phyloP scores from a whole-genome alignment of 148 eudicot genomes.

The Nyssa sinensis region DNA sequence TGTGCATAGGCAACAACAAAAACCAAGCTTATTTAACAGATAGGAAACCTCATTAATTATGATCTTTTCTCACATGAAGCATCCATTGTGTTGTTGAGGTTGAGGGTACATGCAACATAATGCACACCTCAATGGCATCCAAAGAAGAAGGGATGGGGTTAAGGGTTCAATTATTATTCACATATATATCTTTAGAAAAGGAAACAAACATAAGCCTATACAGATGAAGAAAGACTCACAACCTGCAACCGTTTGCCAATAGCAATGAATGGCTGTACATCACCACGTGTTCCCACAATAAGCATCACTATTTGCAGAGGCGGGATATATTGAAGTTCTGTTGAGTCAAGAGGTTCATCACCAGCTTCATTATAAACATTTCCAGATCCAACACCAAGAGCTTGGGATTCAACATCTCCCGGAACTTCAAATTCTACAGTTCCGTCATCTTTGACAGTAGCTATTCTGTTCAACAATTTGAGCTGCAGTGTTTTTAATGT shows the following conservation, averaged over 20 bases:
- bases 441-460: slow-evolving; percentile 85
- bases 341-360: slow-evolving; percentile 46
- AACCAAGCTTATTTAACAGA: background rate
- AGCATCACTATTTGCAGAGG: slow-evolving; percentile 92
- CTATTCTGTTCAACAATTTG: slow-evolving; percentile 71
- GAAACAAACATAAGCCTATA: no score
- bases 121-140: background rate
- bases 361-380: slow-evolving; percentile 44
- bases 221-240: slow-evolving; percentile 9
- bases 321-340: slow-evolving; percentile 64
- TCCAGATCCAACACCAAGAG: slow-evolving; percentile 49
- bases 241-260: slow-evolving; percentile 97
- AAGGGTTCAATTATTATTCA: no score
- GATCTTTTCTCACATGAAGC: no score
- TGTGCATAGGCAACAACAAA: background rate
- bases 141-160: no score
- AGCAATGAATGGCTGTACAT: slow-evolving; percentile 96
- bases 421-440: slow-evolving; percentile 89
- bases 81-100: background rate
- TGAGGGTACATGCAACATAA: background rate
- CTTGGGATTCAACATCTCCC: slow-evolving; percentile 59
- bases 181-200: background rate
- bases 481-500: slow-evolving; percentile 63
- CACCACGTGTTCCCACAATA: slow-evolving; percentile 98
- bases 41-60: no score